phyloP scores from a whole-genome alignment of 139 green algal genomes.

The Coelastrella sp. region DNA sequence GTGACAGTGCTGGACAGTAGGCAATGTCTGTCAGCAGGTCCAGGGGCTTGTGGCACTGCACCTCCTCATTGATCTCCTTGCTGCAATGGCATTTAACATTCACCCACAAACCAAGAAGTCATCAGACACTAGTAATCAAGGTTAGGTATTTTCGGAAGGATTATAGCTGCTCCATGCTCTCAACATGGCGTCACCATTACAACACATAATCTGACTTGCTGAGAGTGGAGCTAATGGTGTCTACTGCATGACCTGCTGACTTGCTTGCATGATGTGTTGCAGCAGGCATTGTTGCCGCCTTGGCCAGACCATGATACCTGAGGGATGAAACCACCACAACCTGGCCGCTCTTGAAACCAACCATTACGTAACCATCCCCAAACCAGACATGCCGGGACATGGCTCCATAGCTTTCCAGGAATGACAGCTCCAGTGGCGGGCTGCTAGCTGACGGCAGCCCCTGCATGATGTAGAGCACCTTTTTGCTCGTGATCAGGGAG shows the following conservation, averaged over 20 bases:
- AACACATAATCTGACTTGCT: no score
- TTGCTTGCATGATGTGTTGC: no score
- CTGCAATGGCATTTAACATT: conserved; percentile 36
- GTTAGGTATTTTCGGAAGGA: no score
- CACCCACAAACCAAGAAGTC: background rate
- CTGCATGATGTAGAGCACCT: conserved; percentile 48
- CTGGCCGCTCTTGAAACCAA: conserved; percentile 69
- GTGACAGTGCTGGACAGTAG: conserved; percentile 56
- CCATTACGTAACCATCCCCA: conserved; percentile 78
- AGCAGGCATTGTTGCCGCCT: background rate
- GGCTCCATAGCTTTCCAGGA: conserved; percentile 76
- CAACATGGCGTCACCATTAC: no score
- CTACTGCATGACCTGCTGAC: no score
- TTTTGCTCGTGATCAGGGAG: conserved; percentile 44
- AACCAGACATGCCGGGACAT: conserved; percentile 82
- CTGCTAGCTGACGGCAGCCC: background rate
- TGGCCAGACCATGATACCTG: conserved; percentile 12
- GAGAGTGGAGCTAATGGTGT: no score
- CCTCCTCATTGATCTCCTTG: conserved; percentile 73
- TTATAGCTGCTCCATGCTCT: no score
- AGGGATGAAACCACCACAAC: conserved; percentile 59
- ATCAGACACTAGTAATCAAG: background rate
- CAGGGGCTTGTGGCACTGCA: conserved; percentile 65
- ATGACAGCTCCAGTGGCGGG: conserved; percentile 75
- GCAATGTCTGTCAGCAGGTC: conserved; percentile 64